These are phyloP conservation scores for Logfia minima DNA, from an alignment of 129 eudicot species.

Conservation along the genomic window DNA sequence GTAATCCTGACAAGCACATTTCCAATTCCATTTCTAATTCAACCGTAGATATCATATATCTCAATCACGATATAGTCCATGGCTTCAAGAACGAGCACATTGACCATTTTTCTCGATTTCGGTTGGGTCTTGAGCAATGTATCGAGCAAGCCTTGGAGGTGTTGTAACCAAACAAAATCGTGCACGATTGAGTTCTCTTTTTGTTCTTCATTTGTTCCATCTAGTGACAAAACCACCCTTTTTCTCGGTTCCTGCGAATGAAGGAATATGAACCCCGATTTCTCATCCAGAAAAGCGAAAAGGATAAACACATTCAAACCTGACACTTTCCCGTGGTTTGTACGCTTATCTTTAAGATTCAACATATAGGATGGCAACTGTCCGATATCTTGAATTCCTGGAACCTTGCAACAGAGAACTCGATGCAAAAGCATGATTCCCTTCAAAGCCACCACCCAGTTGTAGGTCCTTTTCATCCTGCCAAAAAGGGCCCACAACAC, in stretches of 20 bases:
- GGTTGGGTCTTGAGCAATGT: constrained; percentile 51
- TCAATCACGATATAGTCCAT: constrained; percentile 74
- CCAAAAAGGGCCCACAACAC: constrained; percentile 44
- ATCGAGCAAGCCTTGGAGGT: constrained; percentile 62
- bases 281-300: constrained; percentile 56
- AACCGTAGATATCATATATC: constrained; percentile 54
- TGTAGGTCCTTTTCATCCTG: constrained; percentile 49
- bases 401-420: constrained; percentile 46
- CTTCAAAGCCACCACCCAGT: constrained; percentile 66
- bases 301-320: constrained; percentile 40
- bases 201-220: constrained; percentile 7
- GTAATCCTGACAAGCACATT: constrained; percentile 30
- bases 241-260: constrained; percentile 36
- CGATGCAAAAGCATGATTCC: constrained; percentile 70
- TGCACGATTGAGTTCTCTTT: constrained; percentile 19
- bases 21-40: constrained; percentile 59
- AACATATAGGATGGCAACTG: constrained; percentile 65
- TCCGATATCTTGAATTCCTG: constrained; percentile 56
- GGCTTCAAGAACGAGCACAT: constrained; percentile 55
- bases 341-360: constrained; percentile 40
- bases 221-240: constrained; percentile 1
- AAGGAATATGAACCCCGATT: constrained; percentile 44
- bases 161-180: constrained; percentile 49
- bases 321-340: constrained; percentile 20
- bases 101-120: constrained; percentile 15